phyloP scores from a whole-genome alignment of 257 asterid genomes.

The Solanum pennellii region DNA sequence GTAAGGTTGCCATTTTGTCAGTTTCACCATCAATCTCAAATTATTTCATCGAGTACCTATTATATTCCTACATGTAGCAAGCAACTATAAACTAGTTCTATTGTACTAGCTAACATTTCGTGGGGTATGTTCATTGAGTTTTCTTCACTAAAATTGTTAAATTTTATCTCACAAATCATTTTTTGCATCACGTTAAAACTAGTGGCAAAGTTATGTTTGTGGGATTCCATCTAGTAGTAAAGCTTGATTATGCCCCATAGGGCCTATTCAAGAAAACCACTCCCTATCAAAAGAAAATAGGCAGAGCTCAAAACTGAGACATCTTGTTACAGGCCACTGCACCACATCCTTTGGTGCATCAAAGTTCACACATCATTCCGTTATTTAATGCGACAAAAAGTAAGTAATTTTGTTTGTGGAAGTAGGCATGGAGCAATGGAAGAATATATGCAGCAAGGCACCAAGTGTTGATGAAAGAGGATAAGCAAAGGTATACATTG shows the following conservation, averaged over 20 bases:
- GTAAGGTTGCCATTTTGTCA: background rate
- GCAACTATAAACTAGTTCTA: background rate
- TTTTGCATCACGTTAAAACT: background rate
- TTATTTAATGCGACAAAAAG: background rate
- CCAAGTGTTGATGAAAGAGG: slow-evolving; percentile 34
- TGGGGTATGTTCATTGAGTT: background rate
- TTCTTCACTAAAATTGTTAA: background rate
- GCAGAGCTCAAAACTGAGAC: background rate
- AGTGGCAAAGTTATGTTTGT: background rate
- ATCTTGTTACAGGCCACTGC: background rate
- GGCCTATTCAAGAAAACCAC: background rate
- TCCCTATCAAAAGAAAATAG: background rate
- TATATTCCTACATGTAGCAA: background rate
- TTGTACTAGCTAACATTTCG: background rate
- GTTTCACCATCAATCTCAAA: background rate
- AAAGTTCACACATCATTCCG: background rate
- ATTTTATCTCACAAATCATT: background rate
- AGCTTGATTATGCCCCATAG: background rate
- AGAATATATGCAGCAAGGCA: slow-evolving; percentile 41
- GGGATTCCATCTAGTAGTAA: background rate
- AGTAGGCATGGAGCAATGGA: slow-evolving; percentile 72
- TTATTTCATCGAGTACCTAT: background rate
- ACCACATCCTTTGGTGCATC: background rate
- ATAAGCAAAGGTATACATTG: slow-evolving; percentile 31
- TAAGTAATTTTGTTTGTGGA: background rate